Evolutionary conservation across 805 yeast genomes (phyloP).

Genomic region (Lachancea dasiensis): DNA sequence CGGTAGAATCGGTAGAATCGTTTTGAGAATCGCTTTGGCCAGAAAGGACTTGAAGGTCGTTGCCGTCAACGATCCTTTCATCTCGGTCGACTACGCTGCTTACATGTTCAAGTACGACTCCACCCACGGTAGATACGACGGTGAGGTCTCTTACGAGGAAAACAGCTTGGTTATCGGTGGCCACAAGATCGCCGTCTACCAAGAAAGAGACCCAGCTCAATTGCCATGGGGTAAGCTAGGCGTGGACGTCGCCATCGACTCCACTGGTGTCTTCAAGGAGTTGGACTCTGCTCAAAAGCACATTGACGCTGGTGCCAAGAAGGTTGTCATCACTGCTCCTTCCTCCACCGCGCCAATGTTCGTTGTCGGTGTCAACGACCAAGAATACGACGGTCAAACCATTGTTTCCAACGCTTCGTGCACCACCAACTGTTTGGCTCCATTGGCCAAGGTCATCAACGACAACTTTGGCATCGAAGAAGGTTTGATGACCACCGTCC

Average conservation of each 20-base stretch:
- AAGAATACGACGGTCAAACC: constrained; percentile 50
- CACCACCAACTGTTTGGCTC: constrained; percentile 72
- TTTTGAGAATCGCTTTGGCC: constrained; percentile 52
- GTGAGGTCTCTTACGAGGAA: constrained; percentile 52
- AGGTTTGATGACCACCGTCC: constrained; percentile 72
- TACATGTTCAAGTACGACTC: constrained; percentile 75
- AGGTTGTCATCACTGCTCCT: constrained; percentile 68
- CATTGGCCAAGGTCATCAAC: constrained; percentile 64
- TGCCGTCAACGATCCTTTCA: constrained; percentile 67
- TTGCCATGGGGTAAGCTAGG: constrained; percentile 63
- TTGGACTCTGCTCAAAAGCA: constrained; percentile 62
- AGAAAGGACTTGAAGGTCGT: constrained; percentile 52
- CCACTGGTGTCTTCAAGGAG: constrained; percentile 68
- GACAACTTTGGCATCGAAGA: constrained; percentile 64
- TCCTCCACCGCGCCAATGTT: constrained; percentile 70
- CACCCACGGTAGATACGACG: constrained; percentile 59
- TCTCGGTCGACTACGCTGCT: constrained; percentile 62
- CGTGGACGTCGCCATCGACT: constrained; percentile 61
- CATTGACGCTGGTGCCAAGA: constrained; percentile 70
- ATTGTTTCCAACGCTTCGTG: constrained; percentile 68
- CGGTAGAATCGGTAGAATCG: constrained; percentile 70
- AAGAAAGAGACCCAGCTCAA: constrained; percentile 61
- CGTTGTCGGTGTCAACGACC: constrained; percentile 65
- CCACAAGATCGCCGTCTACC: constrained; percentile 44
- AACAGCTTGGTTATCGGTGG: constrained; percentile 51